Base-by-base conservation (phyloP, 805 yeast genomes). In the Yarrowia osloensis region DNA sequence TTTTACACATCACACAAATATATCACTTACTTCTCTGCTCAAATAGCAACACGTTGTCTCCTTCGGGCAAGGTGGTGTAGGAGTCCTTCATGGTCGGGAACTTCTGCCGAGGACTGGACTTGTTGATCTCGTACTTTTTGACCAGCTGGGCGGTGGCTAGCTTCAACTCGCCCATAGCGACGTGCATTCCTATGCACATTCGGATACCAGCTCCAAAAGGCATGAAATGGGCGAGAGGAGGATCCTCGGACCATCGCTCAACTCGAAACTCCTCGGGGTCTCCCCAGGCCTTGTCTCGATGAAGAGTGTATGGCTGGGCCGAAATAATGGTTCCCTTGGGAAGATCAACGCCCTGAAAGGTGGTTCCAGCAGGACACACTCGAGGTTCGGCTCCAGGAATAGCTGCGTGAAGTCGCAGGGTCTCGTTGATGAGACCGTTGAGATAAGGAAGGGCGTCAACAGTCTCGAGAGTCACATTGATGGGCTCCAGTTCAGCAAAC, bases 161-260 rank as follows among this genome's bases (percentile, higher is more conserved):
- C 73, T 87, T 88, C 80, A 88, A 86, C 73, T 88, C 92, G 47
- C 84, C 83, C 21, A 84, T 75, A 0, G 92, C 92, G 46, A 88
- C 74, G 73, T 88, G 81, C 85, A 86, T 82, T 0, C 94, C 93
- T 66, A 88, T 77, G 72, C 94, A 88, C 91, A 88, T 87, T 70
- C 91, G 77, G 22, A 86, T 80, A 2, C 93, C 94, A 46, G 86
- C 83, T 0, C 93, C 92, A 77, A 89, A 88, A 0, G 89, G 86
- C 81, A 88, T 82, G 81, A 87, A 83, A 70, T 80, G 79, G 65
- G 78, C 81, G 67, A 72, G 74, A 2, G 74, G 69, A 71, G 83
- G 86, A 39, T 73, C 71, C 2, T 71, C 73, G 24, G 68, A 37
- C 94, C 93, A 88, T 69, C 61, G 19, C 19, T 54, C 61, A 9